Percentiles rank a stretch among this genome's conserved stretches.
Evolutionary conservation across 257 asterid genomes (phyloP).

Genomic region (Voacanga thouarsii): DNA sequence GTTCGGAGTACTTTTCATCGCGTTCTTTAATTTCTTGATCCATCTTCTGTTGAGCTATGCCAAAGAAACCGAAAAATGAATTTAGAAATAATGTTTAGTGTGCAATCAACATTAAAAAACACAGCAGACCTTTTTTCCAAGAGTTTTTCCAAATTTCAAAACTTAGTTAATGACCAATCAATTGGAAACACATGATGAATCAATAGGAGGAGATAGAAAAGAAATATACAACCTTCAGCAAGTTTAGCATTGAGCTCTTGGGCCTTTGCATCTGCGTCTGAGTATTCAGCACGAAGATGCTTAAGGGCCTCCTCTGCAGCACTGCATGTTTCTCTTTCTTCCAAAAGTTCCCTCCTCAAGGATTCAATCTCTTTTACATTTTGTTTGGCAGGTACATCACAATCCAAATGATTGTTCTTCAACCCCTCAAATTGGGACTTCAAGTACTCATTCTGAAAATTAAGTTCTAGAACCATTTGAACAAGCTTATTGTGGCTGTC

Average conservation of each 20-base stretch:
- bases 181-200: conserved; percentile 12
- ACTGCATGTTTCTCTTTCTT: conserved; percentile 75
- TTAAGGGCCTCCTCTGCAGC: conserved; percentile 94
- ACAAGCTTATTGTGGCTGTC: conserved; percentile 57
- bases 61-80: conserved; percentile 30
- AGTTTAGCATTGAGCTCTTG: conserved; percentile 73
- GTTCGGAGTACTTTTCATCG: conserved; percentile 85
- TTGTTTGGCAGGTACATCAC: conserved; percentile 27
- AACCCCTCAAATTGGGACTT: conserved; percentile 69
- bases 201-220: conserved; percentile 16
- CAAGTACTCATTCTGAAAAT: conserved; percentile 82
- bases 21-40: conserved; percentile 86
- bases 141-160: background rate
- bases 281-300: conserved; percentile 66
- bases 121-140: background rate
- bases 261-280: conserved; percentile 73
- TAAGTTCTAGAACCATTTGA: conserved; percentile 70
- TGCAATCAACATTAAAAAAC: conserved; percentile 14
- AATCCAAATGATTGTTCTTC: conserved; percentile 32
- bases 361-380: conserved; percentile 48
- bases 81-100: conserved; percentile 28
- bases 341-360: conserved; percentile 61
- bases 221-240: conserved; percentile 76
- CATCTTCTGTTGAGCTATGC: conserved; percentile 87
- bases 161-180: background rate